Percentiles rank a stretch among this genome's conserved stretches.
These are phyloP conservation scores for Juglanconis sp. DNA, from an alignment of 2,329 filamentous ascomycete genomes.

Conservation along the genomic window DNA sequence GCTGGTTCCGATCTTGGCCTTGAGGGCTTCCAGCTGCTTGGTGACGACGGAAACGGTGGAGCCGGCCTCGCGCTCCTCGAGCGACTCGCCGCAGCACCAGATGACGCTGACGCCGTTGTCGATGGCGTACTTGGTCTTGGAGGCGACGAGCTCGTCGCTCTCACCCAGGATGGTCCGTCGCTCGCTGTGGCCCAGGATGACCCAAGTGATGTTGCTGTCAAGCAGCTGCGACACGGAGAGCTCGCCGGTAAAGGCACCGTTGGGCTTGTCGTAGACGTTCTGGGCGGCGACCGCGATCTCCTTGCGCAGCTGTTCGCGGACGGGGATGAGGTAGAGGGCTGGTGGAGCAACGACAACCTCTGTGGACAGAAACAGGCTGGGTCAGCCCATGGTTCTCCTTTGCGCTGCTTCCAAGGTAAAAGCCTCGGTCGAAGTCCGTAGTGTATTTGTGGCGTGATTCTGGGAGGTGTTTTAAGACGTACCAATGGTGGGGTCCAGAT, in stretches of 20 bases:
- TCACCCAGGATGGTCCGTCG: slow-evolving; percentile 87
- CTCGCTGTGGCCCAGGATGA: slow-evolving; percentile 92
- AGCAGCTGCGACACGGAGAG: slow-evolving; percentile 89
- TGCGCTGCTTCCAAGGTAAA: not conserved
- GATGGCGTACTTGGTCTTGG: slow-evolving; percentile 90
- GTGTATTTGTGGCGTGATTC: not conserved
- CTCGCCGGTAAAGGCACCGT: slow-evolving; percentile 96
- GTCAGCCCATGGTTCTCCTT: not conserved
- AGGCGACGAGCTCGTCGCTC: slow-evolving; percentile 78
- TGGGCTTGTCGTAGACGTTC: slow-evolving; percentile 96
- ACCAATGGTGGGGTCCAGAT: slow-evolving; percentile 74
- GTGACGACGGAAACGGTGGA: slow-evolving; percentile 86
- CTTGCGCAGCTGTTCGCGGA: slow-evolving; percentile 72
- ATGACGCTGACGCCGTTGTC: slow-evolving; percentile 88
- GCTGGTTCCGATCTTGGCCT: slow-evolving; percentile 59
- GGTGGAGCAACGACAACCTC: slow-evolving; percentile 96
- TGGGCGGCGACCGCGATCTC: slow-evolving; percentile 86
- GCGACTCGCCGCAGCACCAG: slow-evolving; percentile 94
- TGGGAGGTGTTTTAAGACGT: slow-evolving; percentile 32
- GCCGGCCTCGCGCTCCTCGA: slow-evolving; percentile 83
- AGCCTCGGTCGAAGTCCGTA: not conserved
- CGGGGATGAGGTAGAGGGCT: slow-evolving; percentile 82
- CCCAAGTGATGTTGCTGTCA: slow-evolving; percentile 85
- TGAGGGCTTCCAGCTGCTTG: slow-evolving; percentile 75
- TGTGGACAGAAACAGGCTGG: slow-evolving; percentile 32